phyloP scores from a whole-genome alignment of 1,139 yeast genomes.

The Saccharomyces hybrid region DNA sequence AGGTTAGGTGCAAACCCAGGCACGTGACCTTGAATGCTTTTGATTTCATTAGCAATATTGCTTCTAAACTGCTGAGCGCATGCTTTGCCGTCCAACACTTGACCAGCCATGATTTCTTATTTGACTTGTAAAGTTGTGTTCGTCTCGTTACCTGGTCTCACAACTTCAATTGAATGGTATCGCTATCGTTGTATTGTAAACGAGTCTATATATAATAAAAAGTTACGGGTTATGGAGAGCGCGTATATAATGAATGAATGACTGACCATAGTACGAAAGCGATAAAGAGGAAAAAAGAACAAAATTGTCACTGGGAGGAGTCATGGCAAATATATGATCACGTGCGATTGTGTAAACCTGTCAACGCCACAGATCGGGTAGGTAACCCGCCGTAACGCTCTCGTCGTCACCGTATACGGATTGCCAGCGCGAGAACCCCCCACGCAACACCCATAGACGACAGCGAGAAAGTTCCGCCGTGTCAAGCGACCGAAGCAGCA shows the following conservation, averaged over 20 bases:
- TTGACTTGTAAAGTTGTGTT: neutral
- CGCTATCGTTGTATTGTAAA: neutral
- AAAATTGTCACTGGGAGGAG: neutral
- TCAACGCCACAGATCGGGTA: constrained; percentile 47
- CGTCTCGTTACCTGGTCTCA: neutral
- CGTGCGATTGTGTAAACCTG: constrained; percentile 4
- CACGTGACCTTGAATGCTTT: constrained; percentile 45
- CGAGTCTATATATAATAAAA: neutral
- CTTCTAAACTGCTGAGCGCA: constrained; percentile 52
- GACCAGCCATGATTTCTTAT: constrained; percentile 12
- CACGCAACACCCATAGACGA: constrained; percentile 63
- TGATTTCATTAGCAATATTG: constrained; percentile 45
- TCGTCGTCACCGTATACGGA: constrained; percentile 59
- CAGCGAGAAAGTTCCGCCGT: constrained; percentile 38
- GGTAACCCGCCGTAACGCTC: constrained; percentile 61
- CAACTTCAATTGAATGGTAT: neutral
- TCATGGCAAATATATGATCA: neutral
- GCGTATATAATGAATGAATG: neutral
- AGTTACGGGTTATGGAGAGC: neutral
- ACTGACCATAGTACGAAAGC: neutral
- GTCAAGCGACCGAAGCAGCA: constrained; percentile 49
- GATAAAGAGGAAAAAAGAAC: neutral
- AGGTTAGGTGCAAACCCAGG: constrained; percentile 63
- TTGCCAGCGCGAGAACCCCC: constrained; percentile 88
- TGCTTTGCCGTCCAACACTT: constrained; percentile 59